phyloP scores from a whole-genome alignment of 108 stramenopile species.

The Epipyxis sp. region DNA sequence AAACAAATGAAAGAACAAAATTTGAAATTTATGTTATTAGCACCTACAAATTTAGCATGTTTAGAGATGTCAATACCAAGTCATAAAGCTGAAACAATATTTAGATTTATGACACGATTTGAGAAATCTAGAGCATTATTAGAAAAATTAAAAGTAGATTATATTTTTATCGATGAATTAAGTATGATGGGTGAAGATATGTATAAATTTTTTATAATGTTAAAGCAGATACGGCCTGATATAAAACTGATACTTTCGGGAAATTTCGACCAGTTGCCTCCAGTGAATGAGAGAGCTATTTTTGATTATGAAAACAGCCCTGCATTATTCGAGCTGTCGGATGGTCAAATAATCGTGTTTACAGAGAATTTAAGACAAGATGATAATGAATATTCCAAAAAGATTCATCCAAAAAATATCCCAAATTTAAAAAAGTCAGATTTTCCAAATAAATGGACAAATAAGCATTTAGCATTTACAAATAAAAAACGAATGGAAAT shows the following conservation, averaged over 20 bases:
- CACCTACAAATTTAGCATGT: not conserved
- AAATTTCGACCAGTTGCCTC: not conserved
- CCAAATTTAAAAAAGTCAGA: not conserved
- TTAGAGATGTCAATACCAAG: too few species aligned
- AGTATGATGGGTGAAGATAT: not conserved
- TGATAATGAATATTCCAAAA: not conserved
- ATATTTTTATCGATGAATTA: not conserved
- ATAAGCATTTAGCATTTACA: not conserved
- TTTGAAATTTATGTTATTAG: not conserved
- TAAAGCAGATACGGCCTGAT: not conserved
- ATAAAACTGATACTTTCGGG: not conserved
- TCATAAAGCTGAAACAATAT: not conserved
- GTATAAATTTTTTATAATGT: not conserved
- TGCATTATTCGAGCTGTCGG: not conserved
- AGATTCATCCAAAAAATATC: not conserved
- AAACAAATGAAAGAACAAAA: not conserved
- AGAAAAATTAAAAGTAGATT: not conserved
- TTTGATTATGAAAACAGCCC: not conserved
- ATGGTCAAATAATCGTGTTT: not conserved
- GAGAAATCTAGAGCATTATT: not conserved
- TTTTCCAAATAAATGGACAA: not conserved
- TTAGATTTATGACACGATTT: not conserved
- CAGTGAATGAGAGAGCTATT: not conserved
- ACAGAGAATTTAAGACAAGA: not conserved
- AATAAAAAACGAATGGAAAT: not conserved